Conservation (phyloP, 192 early-diverging fungal species). For the Gaertneriomyces sp. region DNA sequence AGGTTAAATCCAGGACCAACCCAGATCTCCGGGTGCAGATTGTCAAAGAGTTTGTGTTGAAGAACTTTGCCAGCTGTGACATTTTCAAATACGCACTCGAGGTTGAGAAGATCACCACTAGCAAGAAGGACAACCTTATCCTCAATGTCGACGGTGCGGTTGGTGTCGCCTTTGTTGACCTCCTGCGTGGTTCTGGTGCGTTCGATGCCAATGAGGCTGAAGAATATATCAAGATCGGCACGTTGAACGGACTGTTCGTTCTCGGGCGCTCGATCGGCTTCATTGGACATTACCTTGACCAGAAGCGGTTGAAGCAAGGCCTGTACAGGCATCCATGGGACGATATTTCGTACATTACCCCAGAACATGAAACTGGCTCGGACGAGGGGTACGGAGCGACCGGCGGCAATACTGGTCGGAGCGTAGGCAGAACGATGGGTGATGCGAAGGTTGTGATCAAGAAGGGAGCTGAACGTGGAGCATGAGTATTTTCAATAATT, state of each 20-base stretch:
- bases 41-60: constrained; percentile 88
- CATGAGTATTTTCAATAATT: not conserved
- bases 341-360: constrained; percentile 82
- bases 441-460: constrained; percentile 20
- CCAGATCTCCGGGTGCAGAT: constrained; percentile 94
- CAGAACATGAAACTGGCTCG: constrained; percentile 12
- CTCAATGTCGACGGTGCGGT: constrained; percentile 93
- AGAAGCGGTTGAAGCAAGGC: constrained; percentile 97
- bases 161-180: constrained; percentile 92
- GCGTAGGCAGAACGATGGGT: constrained; percentile 11
- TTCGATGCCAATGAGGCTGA: constrained; percentile 93
- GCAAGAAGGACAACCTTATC: constrained; percentile 98
- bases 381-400: not conserved
- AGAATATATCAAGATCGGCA: constrained; percentile 85
- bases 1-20: constrained; percentile 99
- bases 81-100: constrained; percentile 91
- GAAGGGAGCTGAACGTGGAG: constrained; percentile 6
- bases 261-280: constrained; percentile 93
- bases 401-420: not conserved
- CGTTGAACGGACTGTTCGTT: constrained; percentile 95
- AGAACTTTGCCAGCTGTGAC: constrained; percentile 80
- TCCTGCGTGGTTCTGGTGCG: constrained; percentile 86
- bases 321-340: constrained; percentile 98
- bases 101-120: constrained; percentile 92
- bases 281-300: constrained; percentile 97